A percentile compares a stretch with the other conserved stretches of the same genome.
phyloP scores from a whole-genome alignment of 140 eudicot species.

The Oenanthe javanica region DNA sequence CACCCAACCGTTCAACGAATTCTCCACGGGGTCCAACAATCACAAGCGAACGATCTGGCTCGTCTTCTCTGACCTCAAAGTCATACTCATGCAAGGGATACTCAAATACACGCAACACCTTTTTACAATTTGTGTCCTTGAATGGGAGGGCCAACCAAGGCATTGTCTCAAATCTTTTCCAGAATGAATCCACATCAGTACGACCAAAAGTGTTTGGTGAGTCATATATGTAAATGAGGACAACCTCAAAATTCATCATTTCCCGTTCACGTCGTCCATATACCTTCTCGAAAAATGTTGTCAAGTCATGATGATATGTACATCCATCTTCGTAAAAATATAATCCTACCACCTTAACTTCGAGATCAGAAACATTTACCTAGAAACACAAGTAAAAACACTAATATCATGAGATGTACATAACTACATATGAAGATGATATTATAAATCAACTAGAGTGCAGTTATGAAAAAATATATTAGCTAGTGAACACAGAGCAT shows the following conservation, averaged over 20 bases:
- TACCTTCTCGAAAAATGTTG: background rate
- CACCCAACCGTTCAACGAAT: background rate
- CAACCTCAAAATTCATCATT: background rate
- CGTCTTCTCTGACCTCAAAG: too few species aligned
- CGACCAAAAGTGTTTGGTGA: background rate
- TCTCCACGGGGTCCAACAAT: background rate
- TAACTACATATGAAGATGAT: too few species aligned
- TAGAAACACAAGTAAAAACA: background rate
- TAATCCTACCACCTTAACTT: background rate
- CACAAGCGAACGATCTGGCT: background rate
- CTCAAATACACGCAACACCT: background rate
- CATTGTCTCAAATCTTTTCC: background rate
- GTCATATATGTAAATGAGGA: background rate
- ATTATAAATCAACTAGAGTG: too few species aligned
- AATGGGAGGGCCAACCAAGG: conserved; percentile 2
- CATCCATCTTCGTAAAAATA: background rate
- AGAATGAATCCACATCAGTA: background rate
- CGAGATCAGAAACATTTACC: background rate
- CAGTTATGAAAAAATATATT: too few species aligned
- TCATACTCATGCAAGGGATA: background rate
- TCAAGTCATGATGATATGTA: background rate
- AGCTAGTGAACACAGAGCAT: too few species aligned
- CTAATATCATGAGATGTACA: too few species aligned
- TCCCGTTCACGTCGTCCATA: background rate
- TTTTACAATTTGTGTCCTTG: background rate